These are phyloP conservation scores for Backusella luteola DNA, from an alignment of 192 early-diverging fungal genomes.

Conservation along the genomic window DNA sequence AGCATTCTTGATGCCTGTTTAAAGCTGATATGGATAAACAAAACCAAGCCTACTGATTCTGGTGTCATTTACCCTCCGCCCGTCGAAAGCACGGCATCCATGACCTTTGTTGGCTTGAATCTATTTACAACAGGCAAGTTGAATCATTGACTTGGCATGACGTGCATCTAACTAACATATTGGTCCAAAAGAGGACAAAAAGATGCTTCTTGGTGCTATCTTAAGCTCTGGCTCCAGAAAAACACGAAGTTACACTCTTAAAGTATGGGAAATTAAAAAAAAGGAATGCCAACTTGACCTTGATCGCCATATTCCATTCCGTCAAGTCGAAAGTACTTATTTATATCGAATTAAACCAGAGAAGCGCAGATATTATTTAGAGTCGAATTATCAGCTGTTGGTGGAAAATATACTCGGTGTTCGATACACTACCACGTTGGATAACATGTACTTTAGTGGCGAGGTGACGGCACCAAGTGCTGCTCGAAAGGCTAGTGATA, in stretches of 20 bases:
- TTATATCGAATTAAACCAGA: not conserved
- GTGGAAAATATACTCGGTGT: not conserved
- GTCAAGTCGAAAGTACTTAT: not conserved
- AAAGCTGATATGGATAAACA: not conserved
- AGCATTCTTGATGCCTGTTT: not conserved
- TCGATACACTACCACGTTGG: not conserved
- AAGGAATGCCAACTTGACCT: not conserved
- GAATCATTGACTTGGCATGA: not conserved
- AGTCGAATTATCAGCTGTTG: not conserved
- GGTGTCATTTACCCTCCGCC: not conserved
- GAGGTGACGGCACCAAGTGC: not conserved
- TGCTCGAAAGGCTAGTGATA: not conserved
- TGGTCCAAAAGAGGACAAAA: not conserved
- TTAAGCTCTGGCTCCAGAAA: not conserved
- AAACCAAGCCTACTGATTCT: not conserved
- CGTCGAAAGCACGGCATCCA: not conserved
- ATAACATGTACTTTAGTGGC: not conserved
- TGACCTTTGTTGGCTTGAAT: not conserved
- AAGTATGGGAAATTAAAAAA: not conserved
- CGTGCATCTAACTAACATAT: not conserved
- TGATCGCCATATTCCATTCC: not conserved
- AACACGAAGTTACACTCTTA: not conserved
- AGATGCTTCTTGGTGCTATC: not conserved
- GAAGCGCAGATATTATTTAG: not conserved
- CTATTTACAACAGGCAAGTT: not conserved